Conservation (phyloP, 1,284 basidiomycete species). For the Ceratobasidium sp. region DNA sequence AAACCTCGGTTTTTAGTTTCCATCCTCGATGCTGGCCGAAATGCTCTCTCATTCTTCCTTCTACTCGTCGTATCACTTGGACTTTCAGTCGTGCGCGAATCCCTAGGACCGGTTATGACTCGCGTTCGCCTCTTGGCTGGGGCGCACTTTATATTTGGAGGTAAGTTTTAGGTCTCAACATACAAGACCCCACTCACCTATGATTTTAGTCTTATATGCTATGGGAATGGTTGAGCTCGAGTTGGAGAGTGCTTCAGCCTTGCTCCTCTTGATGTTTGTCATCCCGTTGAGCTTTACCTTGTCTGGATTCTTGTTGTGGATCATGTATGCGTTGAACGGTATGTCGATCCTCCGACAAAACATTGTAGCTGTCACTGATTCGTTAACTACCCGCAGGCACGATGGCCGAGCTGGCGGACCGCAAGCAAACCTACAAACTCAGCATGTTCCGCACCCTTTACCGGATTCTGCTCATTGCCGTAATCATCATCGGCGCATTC, state of each 20-base stretch:
- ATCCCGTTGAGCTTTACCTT: slow-evolving; percentile 95
- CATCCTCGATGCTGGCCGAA: slow-evolving; percentile 92
- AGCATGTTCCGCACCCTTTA: slow-evolving; percentile 89
- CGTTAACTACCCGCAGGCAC: slow-evolving; percentile 68
- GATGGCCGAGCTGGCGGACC: slow-evolving; percentile 82
- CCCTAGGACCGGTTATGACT: slow-evolving; percentile 82
- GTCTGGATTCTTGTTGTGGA: slow-evolving; percentile 96
- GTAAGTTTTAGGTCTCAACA: slow-evolving; percentile 61
- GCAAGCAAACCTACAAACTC: slow-evolving; percentile 90
- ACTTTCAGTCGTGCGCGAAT: slow-evolving; percentile 85
- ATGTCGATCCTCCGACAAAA: slow-evolving; percentile 50
- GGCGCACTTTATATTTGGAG: slow-evolving; percentile 94
- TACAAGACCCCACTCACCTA: slow-evolving; percentile 44
- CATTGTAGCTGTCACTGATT: slow-evolving; percentile 41
- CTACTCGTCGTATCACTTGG: slow-evolving; percentile 92
- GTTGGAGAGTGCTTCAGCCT: slow-evolving; percentile 86
- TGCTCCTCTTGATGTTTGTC: slow-evolving; percentile 86
- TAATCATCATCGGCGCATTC: slow-evolving; percentile 87
- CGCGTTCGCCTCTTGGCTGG: slow-evolving; percentile 81
- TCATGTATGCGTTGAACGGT: slow-evolving; percentile 90
- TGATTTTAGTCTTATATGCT: slow-evolving; percentile 80
- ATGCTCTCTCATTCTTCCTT: slow-evolving; percentile 95
- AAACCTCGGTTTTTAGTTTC: slow-evolving; percentile 67
- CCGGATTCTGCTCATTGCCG: slow-evolving; percentile 87
- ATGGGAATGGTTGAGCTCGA: slow-evolving; percentile 93